These are phyloP conservation scores for Tagetes patula DNA, from an alignment of 129 eudicot genomes.

Conservation along the genomic window DNA sequence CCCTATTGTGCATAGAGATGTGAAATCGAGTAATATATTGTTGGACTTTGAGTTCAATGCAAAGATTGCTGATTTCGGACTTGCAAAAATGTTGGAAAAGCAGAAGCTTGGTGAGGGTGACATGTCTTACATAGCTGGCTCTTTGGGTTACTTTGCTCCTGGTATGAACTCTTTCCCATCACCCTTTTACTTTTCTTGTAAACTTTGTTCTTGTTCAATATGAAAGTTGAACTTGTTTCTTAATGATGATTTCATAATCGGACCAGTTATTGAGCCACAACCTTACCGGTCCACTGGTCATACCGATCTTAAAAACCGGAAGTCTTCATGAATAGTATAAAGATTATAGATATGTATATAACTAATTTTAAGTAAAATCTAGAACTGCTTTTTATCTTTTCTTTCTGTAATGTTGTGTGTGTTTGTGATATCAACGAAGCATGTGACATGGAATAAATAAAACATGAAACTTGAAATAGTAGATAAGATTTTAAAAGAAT, in stretches of 20 bases:
- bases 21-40: slow-evolving; percentile 76
- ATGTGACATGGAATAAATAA: too few species aligned
- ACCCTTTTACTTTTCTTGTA: slow-evolving; percentile 9
- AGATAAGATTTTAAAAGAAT: too few species aligned
- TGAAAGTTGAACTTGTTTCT: background rate
- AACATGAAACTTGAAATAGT: too few species aligned
- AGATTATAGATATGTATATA: too few species aligned
- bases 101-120: slow-evolving; percentile 44
- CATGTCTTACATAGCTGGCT: slow-evolving; percentile 67
- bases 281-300: background rate
- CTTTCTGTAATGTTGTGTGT: background rate
- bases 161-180: slow-evolving; percentile 42
- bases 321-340: background rate
- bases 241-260: background rate
- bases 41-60: slow-evolving; percentile 63
- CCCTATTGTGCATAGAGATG: slow-evolving; percentile 67
- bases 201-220: background rate
- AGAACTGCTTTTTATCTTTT: background rate
- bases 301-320: background rate
- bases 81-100: slow-evolving; percentile 59
- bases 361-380: too few species aligned
- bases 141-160: slow-evolving; percentile 85
- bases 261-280: background rate
- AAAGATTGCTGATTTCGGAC: slow-evolving; percentile 76
- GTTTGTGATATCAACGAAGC: too few species aligned